These are phyloP conservation scores for Colletotrichum tofieldiae DNA, from an alignment of 2,329 filamentous ascomycete genomes.

Conservation along the genomic window DNA sequence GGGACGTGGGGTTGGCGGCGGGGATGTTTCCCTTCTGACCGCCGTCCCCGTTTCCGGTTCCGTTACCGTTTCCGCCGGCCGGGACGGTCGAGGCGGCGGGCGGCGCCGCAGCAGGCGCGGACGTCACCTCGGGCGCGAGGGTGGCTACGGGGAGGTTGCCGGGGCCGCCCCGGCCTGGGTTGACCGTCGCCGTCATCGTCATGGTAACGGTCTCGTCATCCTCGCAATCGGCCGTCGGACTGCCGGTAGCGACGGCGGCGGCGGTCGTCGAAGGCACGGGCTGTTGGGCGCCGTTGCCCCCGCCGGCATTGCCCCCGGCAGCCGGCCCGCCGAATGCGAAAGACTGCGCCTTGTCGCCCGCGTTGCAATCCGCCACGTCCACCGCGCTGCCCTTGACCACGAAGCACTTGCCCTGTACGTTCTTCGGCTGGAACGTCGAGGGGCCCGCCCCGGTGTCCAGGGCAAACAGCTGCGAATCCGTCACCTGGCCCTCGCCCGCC, in stretches of 20 bases:
- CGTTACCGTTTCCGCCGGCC: slow-evolving; percentile 15
- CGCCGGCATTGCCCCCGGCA: neutral
- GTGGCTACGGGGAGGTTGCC: slow-evolving; percentile 16
- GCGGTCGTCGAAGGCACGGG: slow-evolving; percentile 8
- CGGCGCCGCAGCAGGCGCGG: neutral
- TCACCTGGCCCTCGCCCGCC: slow-evolving; percentile 66
- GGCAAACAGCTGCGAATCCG: slow-evolving; percentile 67
- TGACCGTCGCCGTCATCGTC: slow-evolving; percentile 25
- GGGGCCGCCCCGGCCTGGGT: slow-evolving; percentile 15
- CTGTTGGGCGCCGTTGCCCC: slow-evolving; percentile 4
- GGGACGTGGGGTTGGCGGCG: slow-evolving; percentile 57
- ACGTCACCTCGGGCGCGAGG: slow-evolving; percentile 10
- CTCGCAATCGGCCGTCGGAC: slow-evolving; percentile 11
- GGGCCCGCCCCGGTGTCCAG: slow-evolving; percentile 61
- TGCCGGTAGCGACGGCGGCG: slow-evolving; percentile 18
- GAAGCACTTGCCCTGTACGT: slow-evolving; percentile 63
- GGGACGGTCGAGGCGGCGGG: slow-evolving; percentile 16
- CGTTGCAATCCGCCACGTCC: slow-evolving; percentile 60
- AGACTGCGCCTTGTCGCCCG: slow-evolving; percentile 57
- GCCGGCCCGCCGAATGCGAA: slow-evolving; percentile 54
- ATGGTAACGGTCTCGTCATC: slow-evolving; percentile 13
- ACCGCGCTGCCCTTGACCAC: slow-evolving; percentile 60
- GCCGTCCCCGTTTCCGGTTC: slow-evolving; percentile 17
- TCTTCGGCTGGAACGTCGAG: slow-evolving; percentile 61
- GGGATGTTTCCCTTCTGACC: slow-evolving; percentile 40